Evolutionary conservation across 176 grass and related monocot genomes (phyloP).

Genomic region (Eragrostis curvula): DNA sequence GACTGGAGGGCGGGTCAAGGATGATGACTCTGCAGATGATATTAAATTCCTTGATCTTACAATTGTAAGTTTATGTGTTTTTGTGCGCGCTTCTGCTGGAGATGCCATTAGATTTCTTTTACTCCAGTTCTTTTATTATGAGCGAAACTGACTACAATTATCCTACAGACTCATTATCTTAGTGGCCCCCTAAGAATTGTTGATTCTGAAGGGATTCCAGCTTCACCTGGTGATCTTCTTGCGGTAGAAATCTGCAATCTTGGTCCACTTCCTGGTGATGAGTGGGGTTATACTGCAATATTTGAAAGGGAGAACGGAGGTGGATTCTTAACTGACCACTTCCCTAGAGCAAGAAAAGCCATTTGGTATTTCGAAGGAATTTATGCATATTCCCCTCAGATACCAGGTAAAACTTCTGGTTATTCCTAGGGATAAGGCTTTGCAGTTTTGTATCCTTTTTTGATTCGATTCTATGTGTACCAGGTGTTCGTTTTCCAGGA

Average conservation of each 20-base stretch:
- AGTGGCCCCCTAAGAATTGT: slow-evolving; percentile 85
- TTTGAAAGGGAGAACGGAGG: slow-evolving; percentile 97
- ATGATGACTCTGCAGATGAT: slow-evolving; percentile 83
- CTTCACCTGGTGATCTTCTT: slow-evolving; percentile 89
- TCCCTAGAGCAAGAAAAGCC: slow-evolving; percentile 82
- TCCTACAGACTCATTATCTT: slow-evolving; percentile 79
- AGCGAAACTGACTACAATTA: slow-evolving; percentile 26
- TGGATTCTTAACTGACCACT: slow-evolving; percentile 89
- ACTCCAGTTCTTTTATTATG: slow-evolving; percentile 1
- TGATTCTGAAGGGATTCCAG: slow-evolving; percentile 78
- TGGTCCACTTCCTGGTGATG: slow-evolving; percentile 80
- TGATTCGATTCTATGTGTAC: slow-evolving; percentile 20
- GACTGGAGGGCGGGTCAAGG: slow-evolving; percentile 62
- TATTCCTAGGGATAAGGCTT: slow-evolving; percentile 20
- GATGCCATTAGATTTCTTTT: slow-evolving; percentile 8
- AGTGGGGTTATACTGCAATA: slow-evolving; percentile 92
- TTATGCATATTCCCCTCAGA: slow-evolving; percentile 87
- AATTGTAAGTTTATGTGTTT: slow-evolving; percentile 55
- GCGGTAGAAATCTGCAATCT: slow-evolving; percentile 89
- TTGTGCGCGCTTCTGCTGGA: neutral
- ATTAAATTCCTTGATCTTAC: slow-evolving; percentile 75
- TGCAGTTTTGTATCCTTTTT: slow-evolving; percentile 8
- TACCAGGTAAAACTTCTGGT: slow-evolving; percentile 59
- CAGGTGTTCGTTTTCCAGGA: slow-evolving; percentile 88
- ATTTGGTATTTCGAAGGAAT: slow-evolving; percentile 99